Evolutionary conservation across 176 grass and related monocot genomes (phyloP), one percentile per base, ranked within the genome.

Genomic region (Leersia perrieri): DNA sequence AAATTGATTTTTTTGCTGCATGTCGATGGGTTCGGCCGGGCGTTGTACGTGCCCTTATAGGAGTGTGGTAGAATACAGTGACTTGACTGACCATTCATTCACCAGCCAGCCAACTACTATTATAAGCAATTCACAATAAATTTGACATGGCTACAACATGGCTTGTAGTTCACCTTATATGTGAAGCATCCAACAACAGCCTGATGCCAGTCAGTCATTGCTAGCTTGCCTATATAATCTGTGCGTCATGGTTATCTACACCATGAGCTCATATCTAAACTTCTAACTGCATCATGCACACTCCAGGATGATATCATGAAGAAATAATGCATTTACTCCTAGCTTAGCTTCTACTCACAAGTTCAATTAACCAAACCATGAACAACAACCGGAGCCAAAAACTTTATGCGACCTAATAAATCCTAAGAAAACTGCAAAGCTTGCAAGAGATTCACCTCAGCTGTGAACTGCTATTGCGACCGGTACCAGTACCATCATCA

Each of bases 371-470:
- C 51, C 53, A 70, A 76, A 70, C 22, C 12, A 76, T 36, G n/a
- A 10, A 68, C 29, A 66, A 16, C 60, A 32, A 23, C 27, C 26
- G 31, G 75, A 65, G 28, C 22, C 15, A 14, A 67, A 57, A 23
- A 57, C 22, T 23, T 57, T 23, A 57, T 1, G 47, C 22, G 51
- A 7, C 7, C 1, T 38, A 60, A 38, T 38, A 60, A 38, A 87
- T 61, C 47, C 23, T 40, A 51, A 28, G 22, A 40, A 72, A 74
- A 18, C 7, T 41, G 5, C 51, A 23, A 28, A 32, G 58, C 26
- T 47, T 36, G 29, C 57, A 31, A 23, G 57, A 77, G 62, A 32
- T 47, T 87, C 39, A 88, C 91, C 91, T 93, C 72, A 18, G 74
- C 53, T 78, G 74, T 35, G 77, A 81, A 16, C 70, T 84, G 51